Base-by-base conservation (phyloP, 139 green algal genomes). In the Chlorella vulgaris region DNA sequence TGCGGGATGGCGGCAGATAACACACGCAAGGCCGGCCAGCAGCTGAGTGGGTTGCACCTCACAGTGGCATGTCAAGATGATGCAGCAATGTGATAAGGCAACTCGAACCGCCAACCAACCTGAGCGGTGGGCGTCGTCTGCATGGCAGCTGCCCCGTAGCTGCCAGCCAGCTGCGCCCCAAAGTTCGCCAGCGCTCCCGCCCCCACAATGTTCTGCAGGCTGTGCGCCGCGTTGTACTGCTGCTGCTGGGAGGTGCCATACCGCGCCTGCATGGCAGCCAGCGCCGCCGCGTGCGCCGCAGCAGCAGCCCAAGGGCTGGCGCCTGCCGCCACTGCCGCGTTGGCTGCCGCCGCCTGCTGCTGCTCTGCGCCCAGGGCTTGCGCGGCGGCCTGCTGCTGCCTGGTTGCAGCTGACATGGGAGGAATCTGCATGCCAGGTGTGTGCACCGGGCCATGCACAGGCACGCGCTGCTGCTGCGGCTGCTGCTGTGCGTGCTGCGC, bases 241-340 rank as follows among this genome's bases (percentile, higher is more conserved):
- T 62, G 33, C 73, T 70, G 74, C 70, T 67, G 70, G 10, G 31
- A 42, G 22, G 69, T 50, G 51, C 71, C 71, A 50, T 78, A 78
- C 51, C 71, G 78, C 70, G 76, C 84, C 62, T 88, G 78, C 15
- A 88, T 51, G 24, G 83, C 86, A 29, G 86, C 86, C 83, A 90
- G 66, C 1, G 83, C 86, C 4, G 80, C 86, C 2, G 79, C 86
- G 61, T 88, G 86, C 36, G 83, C 86, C 69, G 65, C 69, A 2
- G 81, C 69, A 15, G 85, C 81, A 7, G 81, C 74, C 65, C 43
- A 69, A 2, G 65, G 50, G 61, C 66, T 80, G 61, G 66, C 68
- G 55, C 26, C 61, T 15, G 63, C 31, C 24, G 22, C 70, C 21
- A 42, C 40, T 2, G 28, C 50, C 29, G n/a, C n/a, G n/a, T n/a